Conservation (phyloP, 2,329 filamentous ascomycete genomes). For the Ampelomyces quisqualis region DNA sequence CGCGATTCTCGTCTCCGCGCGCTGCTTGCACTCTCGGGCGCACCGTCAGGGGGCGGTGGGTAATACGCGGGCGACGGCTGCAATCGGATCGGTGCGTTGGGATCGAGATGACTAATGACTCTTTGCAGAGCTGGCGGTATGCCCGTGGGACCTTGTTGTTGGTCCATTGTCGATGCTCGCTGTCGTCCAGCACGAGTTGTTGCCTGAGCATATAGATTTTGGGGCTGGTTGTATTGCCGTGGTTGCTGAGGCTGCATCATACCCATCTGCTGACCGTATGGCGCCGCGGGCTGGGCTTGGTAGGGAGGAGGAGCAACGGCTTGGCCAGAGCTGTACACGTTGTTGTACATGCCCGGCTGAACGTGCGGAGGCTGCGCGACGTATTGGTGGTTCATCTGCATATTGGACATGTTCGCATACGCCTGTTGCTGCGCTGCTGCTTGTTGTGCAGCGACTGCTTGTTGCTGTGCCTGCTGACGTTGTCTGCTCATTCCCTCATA, state of each 20-base stretch:
- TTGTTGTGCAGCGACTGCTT: constrained; percentile 58
- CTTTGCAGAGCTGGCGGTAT: constrained; percentile 91
- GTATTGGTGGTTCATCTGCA: constrained; percentile 62
- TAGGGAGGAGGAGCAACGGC: constrained; percentile 79
- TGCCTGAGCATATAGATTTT: constrained; percentile 72
- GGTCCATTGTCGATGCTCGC: constrained; percentile 93
- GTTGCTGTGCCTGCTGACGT: constrained; percentile 59
- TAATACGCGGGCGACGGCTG: constrained; percentile 98
- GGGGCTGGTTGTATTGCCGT: constrained; percentile 59
- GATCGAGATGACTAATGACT: constrained; percentile 93
- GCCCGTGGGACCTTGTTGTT: constrained; percentile 85
- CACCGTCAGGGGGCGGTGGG: constrained; percentile 83
- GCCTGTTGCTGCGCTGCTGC: constrained; percentile 64
- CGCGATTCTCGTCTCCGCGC: constrained; percentile 76
- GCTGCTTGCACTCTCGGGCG: constrained; percentile 64
- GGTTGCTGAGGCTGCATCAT: constrained; percentile 43
- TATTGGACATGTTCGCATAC: constrained; percentile 61
- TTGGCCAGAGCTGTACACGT: constrained; percentile 69
- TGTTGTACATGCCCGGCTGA: constrained; percentile 71
- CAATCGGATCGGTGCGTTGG: constrained; percentile 86
- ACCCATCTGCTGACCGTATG: constrained; percentile 58
- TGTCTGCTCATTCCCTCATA: constrained; percentile 94
- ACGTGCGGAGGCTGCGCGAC: constrained; percentile 47
- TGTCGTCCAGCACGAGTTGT: constrained; percentile 77
- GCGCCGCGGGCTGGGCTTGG: constrained; percentile 64